A percentile compares a stretch with the other conserved stretches of the same genome.
Conservation (phyloP, 345 rosid genomes). For the Euphorbia lathyris region DNA sequence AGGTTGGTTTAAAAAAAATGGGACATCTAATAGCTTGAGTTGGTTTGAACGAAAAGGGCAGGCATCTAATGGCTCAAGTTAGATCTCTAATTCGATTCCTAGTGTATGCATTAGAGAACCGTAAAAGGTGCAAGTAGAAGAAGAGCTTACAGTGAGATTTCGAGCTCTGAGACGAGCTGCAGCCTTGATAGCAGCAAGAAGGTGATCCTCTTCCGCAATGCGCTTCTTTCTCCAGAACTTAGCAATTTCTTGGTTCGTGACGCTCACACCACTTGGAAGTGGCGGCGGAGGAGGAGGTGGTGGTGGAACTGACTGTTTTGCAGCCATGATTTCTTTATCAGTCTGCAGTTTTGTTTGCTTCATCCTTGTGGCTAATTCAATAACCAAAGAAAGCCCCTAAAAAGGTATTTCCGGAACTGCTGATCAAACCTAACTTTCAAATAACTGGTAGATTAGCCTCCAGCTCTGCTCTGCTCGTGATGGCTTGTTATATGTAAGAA, state of each 20-base stretch:
- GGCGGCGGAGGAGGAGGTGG: conserved; percentile 61
- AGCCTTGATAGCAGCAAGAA: conserved; percentile 85
- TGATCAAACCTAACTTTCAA: conserved; percentile 65
- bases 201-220: conserved; percentile 74
- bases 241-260: conserved; percentile 76
- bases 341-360: conserved; percentile 37
- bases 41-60: too few relatives aligned
- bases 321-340: conserved; percentile 21
- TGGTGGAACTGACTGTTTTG: conserved; percentile 27
- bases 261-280: conserved; percentile 41
- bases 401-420: conserved; percentile 23
- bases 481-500: background rate
- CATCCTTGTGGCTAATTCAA: conserved; percentile 27
- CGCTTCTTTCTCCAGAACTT: conserved; percentile 77
- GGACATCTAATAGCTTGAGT: too few relatives aligned
- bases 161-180: conserved; percentile 77
- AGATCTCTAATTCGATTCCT: too few relatives aligned
- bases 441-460: conserved; percentile 15
- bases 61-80: background rate
- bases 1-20: too few relatives aligned
- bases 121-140: background rate
- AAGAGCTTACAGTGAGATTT: conserved; percentile 55
- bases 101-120: too few relatives aligned
- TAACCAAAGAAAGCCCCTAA: background rate
- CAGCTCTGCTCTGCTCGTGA: background rate